Base-by-base conservation (phyloP, 805 yeast species). In the Nakazawaea holstii region DNA sequence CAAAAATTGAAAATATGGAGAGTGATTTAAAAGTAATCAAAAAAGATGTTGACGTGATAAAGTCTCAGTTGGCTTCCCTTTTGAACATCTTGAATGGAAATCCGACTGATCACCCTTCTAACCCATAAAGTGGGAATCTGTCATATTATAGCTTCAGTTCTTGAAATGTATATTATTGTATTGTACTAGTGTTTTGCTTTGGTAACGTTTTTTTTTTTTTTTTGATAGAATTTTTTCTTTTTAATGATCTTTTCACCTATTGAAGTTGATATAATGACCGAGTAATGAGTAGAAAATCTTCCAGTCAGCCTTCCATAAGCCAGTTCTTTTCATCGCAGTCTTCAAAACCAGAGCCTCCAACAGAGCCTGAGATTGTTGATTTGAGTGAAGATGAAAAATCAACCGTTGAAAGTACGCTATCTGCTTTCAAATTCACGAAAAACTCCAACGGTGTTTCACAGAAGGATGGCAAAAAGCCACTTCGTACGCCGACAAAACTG, bases 241-340 rank as follows among this genome's bases (percentile, higher is more conserved):
- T 6, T n/a, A 11, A 35, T 10, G 26, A 35, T 35, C 20, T 35
- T 35, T 3, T 29, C 8, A 29, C 10, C 32, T 8, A 29, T 8
- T 11, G 32, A 29, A 29, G 31, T 17, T 9, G 8, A 36, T 9
- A n/a, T 8, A 20, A 17, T 17, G 26, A 26, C 9, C 5, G 32
- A 15, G 11, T 27, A 26, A 38, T 36, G 39, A 36, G n/a, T 15
- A 36, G 28, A 14, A 38, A 27, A 27, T 8, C 36, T 8, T 15
- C 28, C 35, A 41, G 37, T 9, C 50, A 48, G 38, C 51, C 51
- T 11, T 28, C 51, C 4, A 48, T 48, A 8, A 48, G 51, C 29
- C 32, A 41, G 20, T 46, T 49, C 32, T 49, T 49, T 41, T 33
- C 40, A 8, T 37, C 35, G n/a, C 35, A 32, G 15, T 13, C 35